A percentile compares a stretch with the other conserved stretches of the same genome.
Conservation (phyloP, 2,329 filamentous ascomycete species). For the Sporothrix brunneoviolacea region DNA sequence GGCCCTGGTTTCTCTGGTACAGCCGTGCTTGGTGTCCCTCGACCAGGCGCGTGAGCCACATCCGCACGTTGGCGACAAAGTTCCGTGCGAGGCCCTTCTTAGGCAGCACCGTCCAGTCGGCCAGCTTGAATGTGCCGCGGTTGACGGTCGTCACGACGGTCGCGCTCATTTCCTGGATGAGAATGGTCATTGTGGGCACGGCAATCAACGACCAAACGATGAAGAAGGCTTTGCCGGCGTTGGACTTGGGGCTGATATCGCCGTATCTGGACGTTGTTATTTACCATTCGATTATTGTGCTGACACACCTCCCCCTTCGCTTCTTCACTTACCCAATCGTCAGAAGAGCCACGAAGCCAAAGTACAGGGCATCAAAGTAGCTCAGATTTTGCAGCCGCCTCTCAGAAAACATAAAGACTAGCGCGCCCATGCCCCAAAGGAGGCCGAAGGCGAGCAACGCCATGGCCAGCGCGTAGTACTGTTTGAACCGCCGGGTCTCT, state of each 20-base stretch:
- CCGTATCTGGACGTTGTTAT: constrained; percentile 43
- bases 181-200: constrained; percentile 63
- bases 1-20: constrained; percentile 33
- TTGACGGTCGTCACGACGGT: constrained; percentile 60
- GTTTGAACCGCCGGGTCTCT: constrained; percentile 52
- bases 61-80: constrained; percentile 26
- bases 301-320: too few species aligned
- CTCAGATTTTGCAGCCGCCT: constrained; percentile 42
- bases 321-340: constrained; percentile 57
- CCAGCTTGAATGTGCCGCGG: constrained; percentile 51
- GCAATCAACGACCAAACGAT: constrained; percentile 64
- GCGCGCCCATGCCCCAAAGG: constrained; percentile 59
- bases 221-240: constrained; percentile 62
- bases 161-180: constrained; percentile 57
- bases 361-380: constrained; percentile 63
- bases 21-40: constrained; percentile 30
- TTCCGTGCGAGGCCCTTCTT: constrained; percentile 46
- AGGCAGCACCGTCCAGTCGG: constrained; percentile 60
- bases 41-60: constrained; percentile 31
- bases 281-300: too few species aligned
- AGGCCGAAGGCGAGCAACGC: constrained; percentile 53
- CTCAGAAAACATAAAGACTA: constrained; percentile 58
- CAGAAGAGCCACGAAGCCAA: constrained; percentile 60
- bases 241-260: constrained; percentile 56
- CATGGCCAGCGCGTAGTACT: constrained; percentile 52